A percentile compares a stretch with the other conserved stretches of the same genome.
Conservation (phyloP, 495 filamentous ascomycete genomes). For the Lichenothelia convexa region DNA sequence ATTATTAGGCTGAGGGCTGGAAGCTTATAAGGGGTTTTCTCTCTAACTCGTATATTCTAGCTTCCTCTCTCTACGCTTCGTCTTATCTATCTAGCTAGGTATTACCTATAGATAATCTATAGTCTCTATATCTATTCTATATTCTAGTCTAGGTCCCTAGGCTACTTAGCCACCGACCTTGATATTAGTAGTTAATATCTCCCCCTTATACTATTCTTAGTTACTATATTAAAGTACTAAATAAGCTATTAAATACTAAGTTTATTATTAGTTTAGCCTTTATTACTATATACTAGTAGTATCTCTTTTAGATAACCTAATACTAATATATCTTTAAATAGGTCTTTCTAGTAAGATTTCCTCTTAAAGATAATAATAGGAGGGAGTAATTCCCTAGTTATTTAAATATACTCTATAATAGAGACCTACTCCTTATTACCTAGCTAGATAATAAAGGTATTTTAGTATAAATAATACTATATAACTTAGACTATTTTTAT, state of each 20-base stretch:
- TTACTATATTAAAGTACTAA: slow-evolving; percentile 9
- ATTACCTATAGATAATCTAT: too few species aligned
- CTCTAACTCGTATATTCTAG: too few species aligned
- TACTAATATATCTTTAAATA: slow-evolving; percentile 7
- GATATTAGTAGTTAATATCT: slow-evolving; percentile 3
- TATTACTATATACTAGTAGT: slow-evolving; percentile 5
- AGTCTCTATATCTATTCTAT: too few species aligned
- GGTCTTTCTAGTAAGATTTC: neutral
- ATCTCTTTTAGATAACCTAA: slow-evolving; percentile 3
- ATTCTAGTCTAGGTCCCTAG: too few species aligned
- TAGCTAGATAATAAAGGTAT: slow-evolving; percentile 4
- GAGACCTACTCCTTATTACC: slow-evolving; percentile 7
- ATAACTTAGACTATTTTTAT: neutral
- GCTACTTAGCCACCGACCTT: too few species aligned
- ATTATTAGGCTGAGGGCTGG: too few species aligned
- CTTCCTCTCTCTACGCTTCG: too few species aligned
- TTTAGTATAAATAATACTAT: neutral
- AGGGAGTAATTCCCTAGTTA: slow-evolving; percentile 6
- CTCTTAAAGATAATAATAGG: slow-evolving; percentile 9
- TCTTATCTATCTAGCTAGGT: too few species aligned
- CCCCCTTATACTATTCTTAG: slow-evolving; percentile 4
- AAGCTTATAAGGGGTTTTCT: too few species aligned
- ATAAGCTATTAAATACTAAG: slow-evolving; percentile 9
- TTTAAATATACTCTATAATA: slow-evolving; percentile 7
- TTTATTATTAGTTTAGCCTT: slow-evolving; percentile 9